phyloP scores from a whole-genome alignment of 176 grass and related monocot genomes.

The Lolium perenne region DNA sequence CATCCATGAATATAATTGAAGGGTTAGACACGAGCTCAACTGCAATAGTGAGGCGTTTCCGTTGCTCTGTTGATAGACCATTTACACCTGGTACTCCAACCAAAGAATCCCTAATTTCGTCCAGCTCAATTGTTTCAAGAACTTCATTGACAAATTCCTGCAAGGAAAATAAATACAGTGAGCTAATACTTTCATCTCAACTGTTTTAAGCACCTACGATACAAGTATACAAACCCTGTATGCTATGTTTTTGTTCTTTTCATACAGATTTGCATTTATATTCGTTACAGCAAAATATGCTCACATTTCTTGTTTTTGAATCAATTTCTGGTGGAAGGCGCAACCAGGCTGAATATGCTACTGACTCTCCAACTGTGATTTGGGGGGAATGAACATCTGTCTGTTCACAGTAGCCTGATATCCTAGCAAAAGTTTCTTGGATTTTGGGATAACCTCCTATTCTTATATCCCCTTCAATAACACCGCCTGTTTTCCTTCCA shows the following conservation, averaged over 20 bases:
- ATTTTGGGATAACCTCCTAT: conserved; percentile 80
- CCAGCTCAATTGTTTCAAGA: conserved; percentile 81
- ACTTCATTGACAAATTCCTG: conserved; percentile 79
- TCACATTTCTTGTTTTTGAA: conserved; percentile 63
- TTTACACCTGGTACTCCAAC: conserved; percentile 65
- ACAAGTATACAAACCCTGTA: too few species aligned
- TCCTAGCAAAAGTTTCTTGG: conserved; percentile 73
- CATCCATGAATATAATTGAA: conserved; percentile 85
- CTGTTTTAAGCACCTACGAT: too few species aligned
- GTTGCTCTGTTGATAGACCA: conserved; percentile 72
- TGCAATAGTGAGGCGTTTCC: conserved; percentile 70
- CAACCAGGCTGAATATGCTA: conserved; percentile 78
- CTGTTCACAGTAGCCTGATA: conserved; percentile 88
- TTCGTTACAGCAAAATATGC: conserved; percentile 7
- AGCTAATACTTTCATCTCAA: background rate
- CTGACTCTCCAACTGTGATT: conserved; percentile 71
- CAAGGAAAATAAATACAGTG: background rate
- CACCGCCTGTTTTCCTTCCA: conserved; percentile 74
- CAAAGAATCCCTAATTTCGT: conserved; percentile 66
- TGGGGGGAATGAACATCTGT: conserved; percentile 76
- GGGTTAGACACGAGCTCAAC: conserved; percentile 84
- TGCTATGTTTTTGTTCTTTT: too few species aligned
- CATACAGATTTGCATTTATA: background rate
- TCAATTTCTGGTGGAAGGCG: conserved; percentile 68
- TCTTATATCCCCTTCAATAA: conserved; percentile 77